Conservation (phyloP, 2,329 filamentous ascomycete genomes). For the Lizonia empirigonia region DNA sequence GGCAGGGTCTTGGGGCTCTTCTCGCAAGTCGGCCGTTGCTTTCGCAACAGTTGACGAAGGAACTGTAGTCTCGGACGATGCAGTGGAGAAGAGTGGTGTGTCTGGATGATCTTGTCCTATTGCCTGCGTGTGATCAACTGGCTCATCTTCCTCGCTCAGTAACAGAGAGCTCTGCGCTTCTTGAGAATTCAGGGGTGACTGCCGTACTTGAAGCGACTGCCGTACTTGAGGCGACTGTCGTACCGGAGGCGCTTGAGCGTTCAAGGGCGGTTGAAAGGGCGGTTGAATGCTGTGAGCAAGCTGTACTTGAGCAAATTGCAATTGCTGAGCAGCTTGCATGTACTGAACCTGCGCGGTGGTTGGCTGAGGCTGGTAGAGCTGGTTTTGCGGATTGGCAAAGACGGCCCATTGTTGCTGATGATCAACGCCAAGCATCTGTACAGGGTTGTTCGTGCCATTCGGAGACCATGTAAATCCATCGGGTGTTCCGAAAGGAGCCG, state of each 20-base stretch:
- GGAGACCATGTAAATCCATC: not conserved
- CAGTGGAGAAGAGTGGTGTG: not conserved
- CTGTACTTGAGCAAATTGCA: not conserved
- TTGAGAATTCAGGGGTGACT: not conserved
- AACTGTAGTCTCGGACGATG: not conserved
- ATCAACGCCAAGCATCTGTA: not conserved
- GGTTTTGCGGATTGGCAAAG: not conserved
- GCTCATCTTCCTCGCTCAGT: not conserved
- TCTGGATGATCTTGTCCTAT: not conserved
- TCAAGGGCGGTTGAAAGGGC: not conserved
- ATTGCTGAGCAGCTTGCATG: not conserved
- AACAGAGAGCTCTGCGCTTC: not conserved
- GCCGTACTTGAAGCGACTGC: not conserved
- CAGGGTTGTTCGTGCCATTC: not conserved
- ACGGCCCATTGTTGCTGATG: not conserved
- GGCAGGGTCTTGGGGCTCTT: not conserved
- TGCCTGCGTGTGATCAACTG: not conserved
- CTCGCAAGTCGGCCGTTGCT: not conserved
- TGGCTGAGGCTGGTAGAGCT: not conserved
- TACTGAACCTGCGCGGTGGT: not conserved
- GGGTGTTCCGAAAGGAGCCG: not conserved
- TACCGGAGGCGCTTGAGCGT: not conserved
- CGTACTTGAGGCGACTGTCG: not conserved
- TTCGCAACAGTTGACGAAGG: not conserved
- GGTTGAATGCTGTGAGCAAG: not conserved